Conservation (phyloP, 768 basidiomycete genomes). For the Dentipellis fragilis region DNA sequence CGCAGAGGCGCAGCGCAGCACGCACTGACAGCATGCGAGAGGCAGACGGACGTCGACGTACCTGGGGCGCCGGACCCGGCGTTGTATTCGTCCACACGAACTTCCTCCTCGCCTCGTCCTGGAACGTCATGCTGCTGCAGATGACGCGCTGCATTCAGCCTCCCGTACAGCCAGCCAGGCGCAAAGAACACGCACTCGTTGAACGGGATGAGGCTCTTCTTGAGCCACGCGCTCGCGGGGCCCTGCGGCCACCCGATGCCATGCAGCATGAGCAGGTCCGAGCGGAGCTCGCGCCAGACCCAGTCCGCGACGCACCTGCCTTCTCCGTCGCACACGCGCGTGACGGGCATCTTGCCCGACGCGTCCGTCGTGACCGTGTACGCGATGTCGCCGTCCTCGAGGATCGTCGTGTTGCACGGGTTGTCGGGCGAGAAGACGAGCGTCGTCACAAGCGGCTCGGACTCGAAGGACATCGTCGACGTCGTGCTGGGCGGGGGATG, state of each 20-base stretch:
- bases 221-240: conserved; percentile 12
- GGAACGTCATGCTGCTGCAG: conserved; percentile 8
- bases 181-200: neutral
- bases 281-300: conserved; percentile 12
- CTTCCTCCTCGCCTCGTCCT: conserved; percentile 7
- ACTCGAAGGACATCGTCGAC: neutral
- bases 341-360: conserved; percentile 3
- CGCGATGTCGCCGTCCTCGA: conserved; percentile 3
- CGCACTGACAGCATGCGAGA: too few relatives aligned
- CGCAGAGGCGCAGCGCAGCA: too few relatives aligned
- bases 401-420: conserved; percentile 13
- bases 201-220: conserved; percentile 13
- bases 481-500: neutral
- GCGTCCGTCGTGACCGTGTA: conserved; percentile 13
- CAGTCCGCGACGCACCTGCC: conserved; percentile 12
- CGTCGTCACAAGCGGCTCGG: neutral
- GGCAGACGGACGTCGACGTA: neutral
- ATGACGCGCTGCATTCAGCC: neutral
- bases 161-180: neutral
- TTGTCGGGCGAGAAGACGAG: conserved; percentile 10
- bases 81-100: conserved; percentile 10
- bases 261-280: conserved; percentile 12
- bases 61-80: conserved; percentile 8
- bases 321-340: conserved; percentile 4
- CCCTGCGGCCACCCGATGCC: neutral